phyloP scores from a whole-genome alignment of 2,329 filamentous ascomycete species.

The Exophiala alcalophila region DNA sequence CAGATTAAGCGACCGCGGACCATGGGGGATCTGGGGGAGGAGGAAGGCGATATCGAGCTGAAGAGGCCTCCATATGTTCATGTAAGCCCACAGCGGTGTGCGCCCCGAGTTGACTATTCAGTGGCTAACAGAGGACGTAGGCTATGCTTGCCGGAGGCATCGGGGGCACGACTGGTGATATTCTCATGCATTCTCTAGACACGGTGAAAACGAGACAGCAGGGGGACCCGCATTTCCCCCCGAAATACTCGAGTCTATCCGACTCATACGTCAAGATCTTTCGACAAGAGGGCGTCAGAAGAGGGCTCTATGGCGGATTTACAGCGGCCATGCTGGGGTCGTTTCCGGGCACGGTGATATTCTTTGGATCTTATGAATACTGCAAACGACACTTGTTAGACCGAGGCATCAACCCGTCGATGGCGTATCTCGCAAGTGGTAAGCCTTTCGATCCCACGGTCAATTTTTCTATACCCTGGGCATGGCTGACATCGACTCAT shows the following conservation, averaged over 20 bases:
- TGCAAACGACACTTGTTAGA: constrained; percentile 90
- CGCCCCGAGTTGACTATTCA: constrained; percentile 24
- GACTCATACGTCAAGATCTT: constrained; percentile 91
- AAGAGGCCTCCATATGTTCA: constrained; percentile 61
- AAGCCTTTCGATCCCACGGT: too few relatives aligned
- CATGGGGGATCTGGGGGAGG: constrained; percentile 29
- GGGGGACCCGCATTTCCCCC: constrained; percentile 87
- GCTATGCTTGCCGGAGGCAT: constrained; percentile 93
- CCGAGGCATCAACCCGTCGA: constrained; percentile 71
- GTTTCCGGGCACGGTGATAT: constrained; percentile 88
- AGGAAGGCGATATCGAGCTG: constrained; percentile 28
- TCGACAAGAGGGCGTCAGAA: constrained; percentile 81
- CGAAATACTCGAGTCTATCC: constrained; percentile 86
- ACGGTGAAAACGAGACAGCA: constrained; percentile 98
- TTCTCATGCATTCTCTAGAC: constrained; percentile 98
- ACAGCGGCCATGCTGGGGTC: constrained; percentile 86
- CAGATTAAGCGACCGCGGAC: constrained; percentile 29
- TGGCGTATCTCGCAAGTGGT: constrained; percentile 86
- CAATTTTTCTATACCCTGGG: neutral
- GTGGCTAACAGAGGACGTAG: constrained; percentile 45
- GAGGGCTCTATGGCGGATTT: constrained; percentile 91
- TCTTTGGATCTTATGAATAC: constrained; percentile 95
- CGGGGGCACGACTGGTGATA: constrained; percentile 88
- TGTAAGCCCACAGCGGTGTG: constrained; percentile 46
- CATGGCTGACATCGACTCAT: constrained; percentile 26